phyloP scores from a whole-genome alignment of 345 rosid genomes.

The Noccaea bulbosa region DNA sequence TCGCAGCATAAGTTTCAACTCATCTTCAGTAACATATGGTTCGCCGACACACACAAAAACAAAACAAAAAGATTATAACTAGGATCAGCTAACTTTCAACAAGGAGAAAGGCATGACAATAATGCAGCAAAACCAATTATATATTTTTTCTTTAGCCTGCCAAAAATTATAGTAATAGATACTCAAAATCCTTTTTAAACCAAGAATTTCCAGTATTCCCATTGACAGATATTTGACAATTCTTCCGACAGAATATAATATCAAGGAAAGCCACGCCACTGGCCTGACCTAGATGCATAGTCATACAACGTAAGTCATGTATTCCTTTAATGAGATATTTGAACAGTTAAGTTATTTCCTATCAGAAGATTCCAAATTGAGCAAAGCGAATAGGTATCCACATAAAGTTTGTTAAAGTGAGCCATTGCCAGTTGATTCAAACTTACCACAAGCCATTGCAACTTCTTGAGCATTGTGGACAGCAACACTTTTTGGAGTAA shows the following conservation, averaged over 20 bases:
- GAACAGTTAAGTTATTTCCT: slow-evolving; percentile 23
- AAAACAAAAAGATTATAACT: slow-evolving; percentile 2
- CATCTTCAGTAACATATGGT: slow-evolving; percentile 97
- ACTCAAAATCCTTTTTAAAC: slow-evolving; percentile 62
- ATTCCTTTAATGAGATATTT: slow-evolving; percentile 20
- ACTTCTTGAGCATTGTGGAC: slow-evolving; percentile 96
- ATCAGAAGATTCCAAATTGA: slow-evolving; percentile 11
- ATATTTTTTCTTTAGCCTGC: neutral
- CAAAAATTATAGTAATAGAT: slow-evolving; percentile 2
- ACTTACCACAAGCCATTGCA: slow-evolving; percentile 91
- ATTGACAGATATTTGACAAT: slow-evolving; percentile 86
- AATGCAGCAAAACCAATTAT: no score
- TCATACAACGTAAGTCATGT: slow-evolving; percentile 47
- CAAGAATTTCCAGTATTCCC: slow-evolving; percentile 97
- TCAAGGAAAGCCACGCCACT: slow-evolving; percentile 97
- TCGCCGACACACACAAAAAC: slow-evolving; percentile 50
- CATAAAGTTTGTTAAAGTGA: slow-evolving; percentile 15
- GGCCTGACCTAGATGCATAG: slow-evolving; percentile 90
- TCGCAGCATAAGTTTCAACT: slow-evolving; percentile 89
- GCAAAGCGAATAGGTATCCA: slow-evolving; percentile 11
- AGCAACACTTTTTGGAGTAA: slow-evolving; percentile 98
- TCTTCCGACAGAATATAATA: slow-evolving; percentile 95
- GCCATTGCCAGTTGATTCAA: slow-evolving; percentile 14
- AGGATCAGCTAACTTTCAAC: neutral
- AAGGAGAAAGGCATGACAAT: no score